Base-by-base conservation (phyloP, 108 stramenopile genomes). In the Halocafeteria seosinensis region DNA sequence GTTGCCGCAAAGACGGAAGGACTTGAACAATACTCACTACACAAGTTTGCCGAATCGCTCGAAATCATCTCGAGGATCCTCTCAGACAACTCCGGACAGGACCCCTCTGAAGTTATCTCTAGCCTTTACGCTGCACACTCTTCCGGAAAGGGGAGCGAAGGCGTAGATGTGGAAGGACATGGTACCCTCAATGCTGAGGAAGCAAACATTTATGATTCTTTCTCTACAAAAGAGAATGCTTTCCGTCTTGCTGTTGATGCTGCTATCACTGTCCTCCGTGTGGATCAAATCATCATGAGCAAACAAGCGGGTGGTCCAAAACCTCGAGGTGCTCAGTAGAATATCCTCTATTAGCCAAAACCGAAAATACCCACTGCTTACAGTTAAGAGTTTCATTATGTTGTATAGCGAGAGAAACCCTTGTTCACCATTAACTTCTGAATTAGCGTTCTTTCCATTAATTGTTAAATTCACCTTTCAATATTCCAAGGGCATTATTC, bases 261-360 rank as follows among this genome's bases (percentile, higher is more conserved):
- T 5, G 89, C 90, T 1, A 75, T 90, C 50, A 98, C 96, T 8
- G 88, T 98, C 35, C 76, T 98, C 38, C 83, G 85, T 67, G 87
- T 96, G 13, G 94, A 98, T 78, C 93, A 94, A 73, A 94, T 98
- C 71, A 94, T 98, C 81, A 98, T 98, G 96, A 77, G 83, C 69
- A 98, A 94, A 71, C 91, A 80, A 42, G 88, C 91, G 25, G 93
- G 93, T 30, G 92, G 90, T 26, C 86, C 86, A 34, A 90, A 88
- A 70, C 57, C 57, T 35, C 17, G 57, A 17, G 57, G 4, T 2
- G 11, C 57, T 30, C 52, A 9, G 42, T n/a, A n/a, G n/a, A n/a
- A n/a, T n/a, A n/a, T n/a, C n/a, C n/a, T n/a, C n/a, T n/a, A n/a
- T n/a, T n/a, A n/a, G n/a, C n/a, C n/a, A n/a, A n/a, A n/a, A n/a